phyloP scores from a whole-genome alignment of 139 green algal species.

The Closterium sp. region DNA sequence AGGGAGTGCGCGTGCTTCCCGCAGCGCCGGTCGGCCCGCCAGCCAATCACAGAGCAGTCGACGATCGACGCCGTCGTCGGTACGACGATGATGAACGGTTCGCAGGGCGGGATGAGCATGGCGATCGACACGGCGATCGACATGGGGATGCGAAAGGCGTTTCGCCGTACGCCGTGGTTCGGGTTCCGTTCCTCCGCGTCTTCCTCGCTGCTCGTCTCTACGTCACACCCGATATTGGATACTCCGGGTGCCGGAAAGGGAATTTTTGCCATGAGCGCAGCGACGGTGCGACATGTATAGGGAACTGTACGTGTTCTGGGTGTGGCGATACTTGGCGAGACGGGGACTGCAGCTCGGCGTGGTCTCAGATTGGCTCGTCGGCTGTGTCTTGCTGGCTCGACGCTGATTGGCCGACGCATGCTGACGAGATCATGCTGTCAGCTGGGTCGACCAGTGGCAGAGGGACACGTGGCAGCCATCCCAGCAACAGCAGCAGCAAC shows the following conservation, averaged over 20 bases:
- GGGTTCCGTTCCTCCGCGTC: not conserved
- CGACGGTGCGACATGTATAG: too few relatives aligned
- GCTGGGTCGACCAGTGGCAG: not conserved
- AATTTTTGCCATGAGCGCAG: too few relatives aligned
- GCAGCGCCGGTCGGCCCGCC: not conserved
- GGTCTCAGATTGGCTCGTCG: not conserved
- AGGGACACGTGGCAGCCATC: not conserved
- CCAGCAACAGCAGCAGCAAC: not conserved
- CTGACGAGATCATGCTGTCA: not conserved
- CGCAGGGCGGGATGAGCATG: not conserved
- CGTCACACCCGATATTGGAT: not conserved
- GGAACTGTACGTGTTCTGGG: too few relatives aligned
- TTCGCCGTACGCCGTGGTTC: not conserved
- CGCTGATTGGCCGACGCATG: not conserved
- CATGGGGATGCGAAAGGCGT: not conserved
- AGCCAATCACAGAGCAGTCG: not conserved
- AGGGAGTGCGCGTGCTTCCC: not conserved
- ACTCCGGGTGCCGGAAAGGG: not conserved
- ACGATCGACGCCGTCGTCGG: not conserved
- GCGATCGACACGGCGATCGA: too few relatives aligned
- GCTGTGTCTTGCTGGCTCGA: not conserved
- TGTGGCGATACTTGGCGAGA: too few relatives aligned
- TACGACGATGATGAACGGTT: not conserved
- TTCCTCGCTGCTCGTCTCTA: not conserved
- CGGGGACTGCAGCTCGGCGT: too few relatives aligned